These are phyloP conservation scores for Pseudogymnoascus sp. DNA, from an alignment of 2,329 filamentous ascomycete genomes.

Conservation along the genomic window DNA sequence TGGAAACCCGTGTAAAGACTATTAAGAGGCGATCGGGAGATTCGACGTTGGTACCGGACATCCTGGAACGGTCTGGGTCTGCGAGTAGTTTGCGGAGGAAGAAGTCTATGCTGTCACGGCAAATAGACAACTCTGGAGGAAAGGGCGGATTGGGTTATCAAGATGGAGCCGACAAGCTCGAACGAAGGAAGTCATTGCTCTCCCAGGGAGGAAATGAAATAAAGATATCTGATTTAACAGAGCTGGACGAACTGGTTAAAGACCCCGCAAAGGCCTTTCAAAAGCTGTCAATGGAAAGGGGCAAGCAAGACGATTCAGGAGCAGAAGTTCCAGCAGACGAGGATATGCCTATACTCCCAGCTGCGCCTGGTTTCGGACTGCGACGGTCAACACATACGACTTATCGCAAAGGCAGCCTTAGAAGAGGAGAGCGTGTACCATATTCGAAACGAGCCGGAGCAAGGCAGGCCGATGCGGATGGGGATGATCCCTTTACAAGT, in stretches of 20 bases:
- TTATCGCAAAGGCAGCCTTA: slow-evolving; percentile 79
- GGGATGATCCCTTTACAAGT: slow-evolving; percentile 44
- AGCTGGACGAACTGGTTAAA: slow-evolving; percentile 73
- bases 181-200: slow-evolving; percentile 59
- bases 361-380: slow-evolving; percentile 65
- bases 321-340: slow-evolving; percentile 38
- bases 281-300: slow-evolving; percentile 44
- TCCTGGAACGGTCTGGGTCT: slow-evolving; percentile 45
- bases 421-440: slow-evolving; percentile 65
- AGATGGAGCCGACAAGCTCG: slow-evolving; percentile 74
- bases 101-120: slow-evolving; percentile 90
- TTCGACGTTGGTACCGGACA: slow-evolving; percentile 47
- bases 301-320: slow-evolving; percentile 21
- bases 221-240: slow-evolving; percentile 49
- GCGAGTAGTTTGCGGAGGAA: slow-evolving; percentile 64
- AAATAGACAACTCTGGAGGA: slow-evolving; percentile 67
- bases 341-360: slow-evolving; percentile 80
- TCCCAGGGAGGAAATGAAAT: slow-evolving; percentile 48
- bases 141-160: slow-evolving; percentile 56
- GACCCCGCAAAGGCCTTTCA: slow-evolving; percentile 66
- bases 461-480: slow-evolving; percentile 53
- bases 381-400: slow-evolving; percentile 87
- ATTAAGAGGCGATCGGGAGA: slow-evolving; percentile 79
- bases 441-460: slow-evolving; percentile 64
- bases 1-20: slow-evolving; percentile 85